Conservation (phyloP, 108 stramenopile genomes). For the Skeletonema potamos region DNA sequence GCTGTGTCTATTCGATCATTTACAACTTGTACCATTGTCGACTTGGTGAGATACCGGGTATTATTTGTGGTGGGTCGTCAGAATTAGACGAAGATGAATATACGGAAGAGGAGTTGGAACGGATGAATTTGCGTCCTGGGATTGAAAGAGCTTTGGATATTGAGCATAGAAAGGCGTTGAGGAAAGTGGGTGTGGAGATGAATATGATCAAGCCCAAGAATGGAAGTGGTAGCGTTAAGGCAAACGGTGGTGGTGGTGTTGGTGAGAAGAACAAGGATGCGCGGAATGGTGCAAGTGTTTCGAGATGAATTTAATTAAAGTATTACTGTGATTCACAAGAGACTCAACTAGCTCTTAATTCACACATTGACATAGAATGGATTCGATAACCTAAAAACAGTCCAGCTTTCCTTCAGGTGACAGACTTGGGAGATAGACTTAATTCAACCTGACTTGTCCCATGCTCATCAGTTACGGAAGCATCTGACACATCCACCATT, state of each 20-base stretch:
- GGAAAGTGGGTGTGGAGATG: conserved; percentile 44
- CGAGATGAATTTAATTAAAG: not conserved
- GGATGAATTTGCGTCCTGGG: conserved; percentile 46
- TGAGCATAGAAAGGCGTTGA: conserved; percentile 45
- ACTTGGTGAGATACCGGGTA: conserved; percentile 37
- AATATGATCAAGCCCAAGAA: conserved; percentile 25
- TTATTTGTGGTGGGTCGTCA: conserved; percentile 19
- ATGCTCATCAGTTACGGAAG: not conserved
- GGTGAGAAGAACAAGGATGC: not conserved
- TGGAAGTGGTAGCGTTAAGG: not conserved
- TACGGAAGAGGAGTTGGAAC: conserved; percentile 46
- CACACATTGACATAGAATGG: not conserved
- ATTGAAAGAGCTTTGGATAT: conserved; percentile 46
- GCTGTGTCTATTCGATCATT: conserved; percentile 19
- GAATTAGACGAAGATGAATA: conserved; percentile 35
- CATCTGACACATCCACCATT: not conserved
- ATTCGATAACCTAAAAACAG: not conserved
- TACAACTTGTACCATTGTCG: conserved; percentile 53
- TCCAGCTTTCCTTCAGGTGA: not conserved
- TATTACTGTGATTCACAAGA: not conserved
- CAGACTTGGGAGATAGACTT: not conserved
- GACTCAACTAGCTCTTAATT: not conserved
- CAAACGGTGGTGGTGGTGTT: not conserved
- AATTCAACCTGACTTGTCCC: not conserved
- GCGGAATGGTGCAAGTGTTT: not conserved